Percentiles rank a stretch among this genome's conserved stretches.
phyloP scores from a whole-genome alignment of 352 stramenopile species.

The Globisporangium nodosum region DNA sequence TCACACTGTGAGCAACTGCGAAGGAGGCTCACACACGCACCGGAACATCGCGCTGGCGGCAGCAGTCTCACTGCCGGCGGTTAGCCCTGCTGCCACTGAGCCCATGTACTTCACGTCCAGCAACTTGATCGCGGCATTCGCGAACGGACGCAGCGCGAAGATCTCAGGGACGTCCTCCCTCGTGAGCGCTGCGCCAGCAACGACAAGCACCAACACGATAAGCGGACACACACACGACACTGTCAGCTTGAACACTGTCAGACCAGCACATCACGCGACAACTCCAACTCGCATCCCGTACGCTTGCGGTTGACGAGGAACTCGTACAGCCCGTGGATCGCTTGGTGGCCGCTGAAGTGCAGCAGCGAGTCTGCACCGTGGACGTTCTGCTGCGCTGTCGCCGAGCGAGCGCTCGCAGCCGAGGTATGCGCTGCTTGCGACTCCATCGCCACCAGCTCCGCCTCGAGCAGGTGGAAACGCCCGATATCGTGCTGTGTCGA shows the following conservation, averaged over 20 bases:
- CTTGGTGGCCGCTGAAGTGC: slow-evolving; percentile 52
- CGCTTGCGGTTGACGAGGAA: slow-evolving; percentile 74
- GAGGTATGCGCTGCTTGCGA: background rate
- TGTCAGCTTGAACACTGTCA: background rate
- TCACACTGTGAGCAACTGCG: no score
- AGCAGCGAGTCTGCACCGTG: slow-evolving; percentile 62
- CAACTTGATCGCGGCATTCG: slow-evolving; percentile 52
- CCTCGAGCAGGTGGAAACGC: slow-evolving; percentile 41
- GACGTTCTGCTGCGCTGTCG: slow-evolving; percentile 25
- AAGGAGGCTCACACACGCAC: slow-evolving; percentile 1
- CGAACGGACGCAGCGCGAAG: slow-evolving; percentile 46
- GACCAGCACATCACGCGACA: background rate
- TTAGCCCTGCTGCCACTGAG: slow-evolving; percentile 14
- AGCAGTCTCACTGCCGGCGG: slow-evolving; percentile 4
- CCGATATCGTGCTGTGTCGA: slow-evolving; percentile 33
- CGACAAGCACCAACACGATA: background rate
- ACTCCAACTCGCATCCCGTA: slow-evolving; percentile 20
- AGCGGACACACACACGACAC: background rate
- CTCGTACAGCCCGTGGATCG: slow-evolving; percentile 68
- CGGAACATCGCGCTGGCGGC: slow-evolving; percentile 12
- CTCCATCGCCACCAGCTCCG: slow-evolving; percentile 29
- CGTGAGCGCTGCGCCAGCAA: slow-evolving; percentile 37
- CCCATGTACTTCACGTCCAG: slow-evolving; percentile 44
- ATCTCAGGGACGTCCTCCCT: slow-evolving; percentile 71
- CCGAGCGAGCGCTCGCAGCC: background rate